Conservation (phyloP, 2,329 filamentous ascomycete genomes). For the Stachybotrys chlorohalonatus region DNA sequence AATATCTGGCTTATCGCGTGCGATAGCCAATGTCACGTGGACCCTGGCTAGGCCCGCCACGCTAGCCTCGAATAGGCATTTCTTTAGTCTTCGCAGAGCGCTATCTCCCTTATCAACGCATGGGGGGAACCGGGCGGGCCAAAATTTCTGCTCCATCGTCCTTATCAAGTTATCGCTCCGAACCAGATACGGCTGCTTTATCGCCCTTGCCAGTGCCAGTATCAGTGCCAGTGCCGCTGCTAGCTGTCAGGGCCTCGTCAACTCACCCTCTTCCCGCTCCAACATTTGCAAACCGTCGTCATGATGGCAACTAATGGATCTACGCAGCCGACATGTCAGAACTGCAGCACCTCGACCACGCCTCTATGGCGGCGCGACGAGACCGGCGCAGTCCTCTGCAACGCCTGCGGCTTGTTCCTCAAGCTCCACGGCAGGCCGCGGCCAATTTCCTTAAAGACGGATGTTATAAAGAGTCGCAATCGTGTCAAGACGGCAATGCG, state of each 20-base stretch:
- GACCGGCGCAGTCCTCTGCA: constrained; percentile 90
- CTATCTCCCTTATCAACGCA: constrained; percentile 27
- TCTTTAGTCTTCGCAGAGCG: constrained; percentile 6
- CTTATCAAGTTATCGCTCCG: constrained; percentile 24
- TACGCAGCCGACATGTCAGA: constrained; percentile 89
- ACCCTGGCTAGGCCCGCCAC: background rate
- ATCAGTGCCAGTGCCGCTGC: background rate
- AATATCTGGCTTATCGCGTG: background rate
- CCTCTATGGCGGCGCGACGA: constrained; percentile 97
- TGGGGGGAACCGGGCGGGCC: constrained; percentile 13
- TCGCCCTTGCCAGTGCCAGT: constrained; percentile 1
- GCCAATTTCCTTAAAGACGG: constrained; percentile 94
- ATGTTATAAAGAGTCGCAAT: constrained; percentile 99
- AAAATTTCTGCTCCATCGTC: constrained; percentile 24
- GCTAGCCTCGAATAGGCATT: constrained; percentile 1
- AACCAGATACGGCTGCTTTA: background rate
- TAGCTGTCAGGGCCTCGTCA: constrained; percentile 3
- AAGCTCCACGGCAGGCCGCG: constrained; percentile 91
- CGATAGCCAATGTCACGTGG: background rate
- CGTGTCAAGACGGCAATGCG: constrained; percentile 78
- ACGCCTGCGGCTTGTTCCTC: constrained; percentile 93
- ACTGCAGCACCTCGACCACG: constrained; percentile 91
- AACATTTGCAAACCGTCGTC: constrained; percentile 25
- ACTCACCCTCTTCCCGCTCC: constrained; percentile 7
- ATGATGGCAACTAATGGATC: constrained; percentile 51